These are phyloP conservation scores for Entamoeba dispar DNA, from an alignment of 208 protist genomes.

Conservation along the genomic window DNA sequence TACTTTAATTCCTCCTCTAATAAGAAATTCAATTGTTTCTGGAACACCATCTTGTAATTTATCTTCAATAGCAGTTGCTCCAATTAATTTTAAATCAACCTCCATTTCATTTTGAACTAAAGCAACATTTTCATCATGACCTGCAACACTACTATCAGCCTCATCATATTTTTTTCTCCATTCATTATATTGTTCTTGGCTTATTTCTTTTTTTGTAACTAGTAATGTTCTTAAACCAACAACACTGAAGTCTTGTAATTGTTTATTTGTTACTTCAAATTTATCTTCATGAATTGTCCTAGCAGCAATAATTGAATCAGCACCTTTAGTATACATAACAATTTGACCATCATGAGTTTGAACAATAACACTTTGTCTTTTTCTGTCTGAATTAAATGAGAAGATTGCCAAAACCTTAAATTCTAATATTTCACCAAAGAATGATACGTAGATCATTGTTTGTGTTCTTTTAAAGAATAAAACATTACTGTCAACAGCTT, in stretches of 20 bases:
- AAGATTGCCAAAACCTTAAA: constrained; percentile 32
- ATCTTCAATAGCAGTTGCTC: constrained; percentile 36
- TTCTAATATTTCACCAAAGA: not conserved
- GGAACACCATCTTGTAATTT: constrained; percentile 37
- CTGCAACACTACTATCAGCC: not conserved
- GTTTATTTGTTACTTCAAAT: not conserved
- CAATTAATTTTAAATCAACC: not conserved
- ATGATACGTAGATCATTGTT: not conserved
- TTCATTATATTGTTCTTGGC: not conserved
- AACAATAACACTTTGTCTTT: constrained; percentile 8
- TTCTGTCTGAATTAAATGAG: constrained; percentile 5
- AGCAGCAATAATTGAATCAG: not conserved
- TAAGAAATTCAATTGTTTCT: constrained; percentile 33
- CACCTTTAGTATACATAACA: not conserved
- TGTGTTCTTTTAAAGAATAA: constrained; percentile 1
- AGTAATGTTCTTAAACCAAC: not conserved
- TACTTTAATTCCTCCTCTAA: constrained; percentile 54
- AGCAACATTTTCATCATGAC: not conserved
- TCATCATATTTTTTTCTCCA: not conserved
- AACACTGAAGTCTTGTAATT: not conserved
- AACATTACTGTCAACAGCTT: constrained; percentile 5
- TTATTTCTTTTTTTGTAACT: not conserved
- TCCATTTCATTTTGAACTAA: not conserved
- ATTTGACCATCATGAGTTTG: not conserved
- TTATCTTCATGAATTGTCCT: not conserved